These are phyloP conservation scores for Setomelanomma holmii DNA, from an alignment of 2,329 filamentous ascomycete genomes.

Conservation along the genomic window DNA sequence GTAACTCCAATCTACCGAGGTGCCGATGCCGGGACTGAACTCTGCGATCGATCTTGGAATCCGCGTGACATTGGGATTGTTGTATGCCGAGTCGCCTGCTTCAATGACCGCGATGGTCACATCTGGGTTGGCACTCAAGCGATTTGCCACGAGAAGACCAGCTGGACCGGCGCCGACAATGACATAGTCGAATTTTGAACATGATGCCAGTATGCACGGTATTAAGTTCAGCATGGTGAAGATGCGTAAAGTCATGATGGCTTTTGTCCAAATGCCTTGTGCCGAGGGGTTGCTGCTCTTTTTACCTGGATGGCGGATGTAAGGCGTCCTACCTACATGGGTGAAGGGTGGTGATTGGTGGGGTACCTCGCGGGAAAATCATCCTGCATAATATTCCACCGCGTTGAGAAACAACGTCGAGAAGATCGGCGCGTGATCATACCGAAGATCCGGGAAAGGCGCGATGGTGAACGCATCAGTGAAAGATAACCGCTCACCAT, in stretches of 20 bases:
- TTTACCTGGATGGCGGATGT: background rate
- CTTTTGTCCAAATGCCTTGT: background rate
- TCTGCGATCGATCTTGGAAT: constrained; percentile 23
- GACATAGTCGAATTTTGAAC: constrained; percentile 40
- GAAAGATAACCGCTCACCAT: too few species aligned
- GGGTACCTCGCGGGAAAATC: too few species aligned
- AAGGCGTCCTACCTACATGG: background rate
- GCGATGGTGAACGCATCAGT: too few species aligned
- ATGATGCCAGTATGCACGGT: constrained; percentile 14
- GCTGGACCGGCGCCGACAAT: constrained; percentile 44
- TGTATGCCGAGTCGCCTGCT: constrained; percentile 40
- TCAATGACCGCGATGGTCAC: constrained; percentile 41
- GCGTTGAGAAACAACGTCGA: background rate
- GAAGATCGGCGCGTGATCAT: background rate
- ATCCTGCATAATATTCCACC: background rate
- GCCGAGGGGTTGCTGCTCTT: background rate
- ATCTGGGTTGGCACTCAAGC: constrained; percentile 30
- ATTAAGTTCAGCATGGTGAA: background rate
- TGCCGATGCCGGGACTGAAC: constrained; percentile 32
- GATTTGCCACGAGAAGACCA: constrained; percentile 42
- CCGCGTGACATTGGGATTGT: constrained; percentile 40
- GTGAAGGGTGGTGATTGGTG: background rate
- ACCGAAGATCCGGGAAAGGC: background rate
- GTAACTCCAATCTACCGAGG: constrained; percentile 52
- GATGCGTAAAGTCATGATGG: background rate